These are phyloP conservation scores for Thalassiosira livingstoniorum DNA, from an alignment of 352 stramenopile genomes.

Conservation along the genomic window DNA sequence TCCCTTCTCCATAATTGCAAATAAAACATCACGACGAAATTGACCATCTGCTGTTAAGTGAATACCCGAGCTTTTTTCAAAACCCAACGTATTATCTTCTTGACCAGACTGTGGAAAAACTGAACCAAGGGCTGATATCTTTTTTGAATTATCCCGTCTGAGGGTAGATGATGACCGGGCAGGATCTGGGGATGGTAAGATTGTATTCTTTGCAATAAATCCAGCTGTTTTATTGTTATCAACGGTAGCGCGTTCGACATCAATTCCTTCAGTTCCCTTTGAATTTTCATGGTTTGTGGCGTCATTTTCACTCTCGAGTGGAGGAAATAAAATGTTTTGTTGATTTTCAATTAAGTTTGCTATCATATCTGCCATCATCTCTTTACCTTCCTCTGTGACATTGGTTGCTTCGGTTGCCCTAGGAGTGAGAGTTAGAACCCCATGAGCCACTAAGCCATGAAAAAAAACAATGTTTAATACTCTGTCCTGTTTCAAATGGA, in stretches of 20 bases:
- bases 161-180: constrained; percentile 13
- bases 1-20: constrained; percentile 82
- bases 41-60: constrained; percentile 55
- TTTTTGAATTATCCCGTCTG: constrained; percentile 38
- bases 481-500: not conserved
- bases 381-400: constrained; percentile 57
- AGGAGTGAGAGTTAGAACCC: constrained; percentile 48
- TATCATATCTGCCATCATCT: constrained; percentile 69
- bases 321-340: constrained; percentile 23
- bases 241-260: not conserved
- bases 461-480: not conserved
- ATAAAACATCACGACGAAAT: constrained; percentile 80
- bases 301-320: constrained; percentile 9
- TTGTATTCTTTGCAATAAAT: not conserved
- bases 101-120: constrained; percentile 54
- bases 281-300: not conserved
- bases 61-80: constrained; percentile 46
- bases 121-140: constrained; percentile 59
- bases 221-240: too few species aligned
- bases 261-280: not conserved
- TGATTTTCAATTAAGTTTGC: constrained; percentile 53
- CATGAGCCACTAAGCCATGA: constrained; percentile 19
- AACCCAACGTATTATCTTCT: constrained; percentile 23
- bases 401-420: constrained; percentile 43
- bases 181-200: constrained; percentile 2